Conservation (phyloP, 148 eudicot species). For the Persicaria maculosa region DNA sequence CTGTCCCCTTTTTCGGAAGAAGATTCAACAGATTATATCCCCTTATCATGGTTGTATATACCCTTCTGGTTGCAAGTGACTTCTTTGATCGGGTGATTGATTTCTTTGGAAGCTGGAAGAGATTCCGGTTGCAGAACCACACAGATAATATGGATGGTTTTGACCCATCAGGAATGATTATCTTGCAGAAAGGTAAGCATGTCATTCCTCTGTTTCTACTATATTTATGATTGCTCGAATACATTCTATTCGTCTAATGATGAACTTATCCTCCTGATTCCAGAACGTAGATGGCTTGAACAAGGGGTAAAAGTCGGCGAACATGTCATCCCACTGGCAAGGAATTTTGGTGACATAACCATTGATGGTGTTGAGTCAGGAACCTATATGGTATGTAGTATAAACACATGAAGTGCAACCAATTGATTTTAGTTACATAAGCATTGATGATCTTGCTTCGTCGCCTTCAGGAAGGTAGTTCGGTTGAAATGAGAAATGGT, state of each 20-base stretch:
- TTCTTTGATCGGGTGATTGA: slow-evolving; percentile 75
- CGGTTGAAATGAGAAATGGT: slow-evolving; percentile 43
- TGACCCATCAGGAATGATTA: slow-evolving; percentile 87
- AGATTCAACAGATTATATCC: slow-evolving; percentile 86
- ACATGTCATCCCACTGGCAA: slow-evolving; percentile 76
- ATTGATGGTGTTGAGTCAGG: slow-evolving; percentile 64
- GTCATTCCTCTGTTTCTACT: background rate
- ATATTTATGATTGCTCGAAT: no score
- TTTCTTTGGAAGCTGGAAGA: slow-evolving; percentile 84
- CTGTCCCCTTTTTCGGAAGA: slow-evolving; percentile 81
- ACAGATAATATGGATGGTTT: slow-evolving; percentile 80
- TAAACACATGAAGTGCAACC: no score
- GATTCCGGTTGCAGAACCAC: slow-evolving; percentile 51
- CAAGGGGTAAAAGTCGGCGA: slow-evolving; percentile 87
- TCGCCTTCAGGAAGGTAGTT: slow-evolving; percentile 29
- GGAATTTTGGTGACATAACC: slow-evolving; percentile 55
- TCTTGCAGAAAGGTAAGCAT: slow-evolving; percentile 67
- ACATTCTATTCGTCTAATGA: no score
- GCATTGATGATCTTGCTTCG: background rate
- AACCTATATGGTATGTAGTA: slow-evolving; percentile 11
- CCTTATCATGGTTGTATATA: slow-evolving; percentile 85
- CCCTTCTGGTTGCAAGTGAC: slow-evolving; percentile 73
- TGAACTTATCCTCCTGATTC: no score
- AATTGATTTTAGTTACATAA: no score
- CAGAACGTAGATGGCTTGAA: slow-evolving; percentile 86